phyloP scores from a whole-genome alignment of 2,329 filamentous ascomycete species.

The Colletotrichum sansevieriae region DNA sequence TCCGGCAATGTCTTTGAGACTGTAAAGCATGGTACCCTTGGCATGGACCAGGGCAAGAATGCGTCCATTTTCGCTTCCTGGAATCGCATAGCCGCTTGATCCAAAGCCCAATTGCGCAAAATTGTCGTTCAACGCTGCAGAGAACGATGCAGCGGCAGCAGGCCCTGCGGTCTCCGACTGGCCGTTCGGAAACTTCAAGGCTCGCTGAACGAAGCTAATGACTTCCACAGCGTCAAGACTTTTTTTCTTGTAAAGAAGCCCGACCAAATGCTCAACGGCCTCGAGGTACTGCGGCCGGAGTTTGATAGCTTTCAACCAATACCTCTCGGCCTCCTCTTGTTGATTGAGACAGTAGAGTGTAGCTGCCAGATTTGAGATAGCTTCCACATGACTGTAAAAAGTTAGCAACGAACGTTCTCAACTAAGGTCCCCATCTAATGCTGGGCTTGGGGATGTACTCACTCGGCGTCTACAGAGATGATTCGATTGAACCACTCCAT shows the following conservation, averaged over 20 bases:
- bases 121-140: constrained; percentile 42
- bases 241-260: constrained; percentile 86
- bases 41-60: constrained; percentile 95
- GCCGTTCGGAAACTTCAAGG: constrained; percentile 58
- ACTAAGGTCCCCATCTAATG: too few species aligned
- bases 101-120: constrained; percentile 47
- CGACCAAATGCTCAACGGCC: constrained; percentile 93
- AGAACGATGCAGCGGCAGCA: background rate
- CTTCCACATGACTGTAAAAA: constrained; percentile 81
- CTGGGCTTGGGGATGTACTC: constrained; percentile 46
- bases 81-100: constrained; percentile 86
- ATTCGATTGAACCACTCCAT: constrained; percentile 80
- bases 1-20: constrained; percentile 82
- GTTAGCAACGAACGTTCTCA: constrained; percentile 1
- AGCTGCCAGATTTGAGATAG: constrained; percentile 92
- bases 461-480: constrained; percentile 68
- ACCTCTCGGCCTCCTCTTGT: constrained; percentile 84
- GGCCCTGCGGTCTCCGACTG: constrained; percentile 53
- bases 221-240: constrained; percentile 87
- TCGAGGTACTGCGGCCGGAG: constrained; percentile 91
- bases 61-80: constrained; percentile 89
- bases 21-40: constrained; percentile 98
- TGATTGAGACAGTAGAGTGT: constrained; percentile 87
- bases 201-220: constrained; percentile 86
- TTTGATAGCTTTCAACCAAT: constrained; percentile 89